Evolutionary conservation across 805 yeast species (phyloP).

Genomic region (Candida corydali): DNA sequence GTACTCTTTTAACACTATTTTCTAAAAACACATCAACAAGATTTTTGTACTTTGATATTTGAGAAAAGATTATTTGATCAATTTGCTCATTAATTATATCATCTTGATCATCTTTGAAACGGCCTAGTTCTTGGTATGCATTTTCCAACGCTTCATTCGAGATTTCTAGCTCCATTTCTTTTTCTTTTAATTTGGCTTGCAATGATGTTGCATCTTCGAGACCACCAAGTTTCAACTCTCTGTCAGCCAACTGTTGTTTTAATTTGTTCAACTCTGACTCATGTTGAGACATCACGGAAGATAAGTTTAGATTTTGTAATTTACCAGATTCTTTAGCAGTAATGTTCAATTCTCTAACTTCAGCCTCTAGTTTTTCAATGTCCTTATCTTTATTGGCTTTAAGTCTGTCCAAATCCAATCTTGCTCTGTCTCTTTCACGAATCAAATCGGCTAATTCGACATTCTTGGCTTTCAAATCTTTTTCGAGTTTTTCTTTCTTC

Average conservation of each 20-base stretch:
- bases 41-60: constrained; percentile 44
- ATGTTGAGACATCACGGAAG: constrained; percentile 57
- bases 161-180: constrained; percentile 75
- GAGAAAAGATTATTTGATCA: constrained; percentile 46
- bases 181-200: constrained; percentile 51
- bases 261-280: constrained; percentile 57
- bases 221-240: constrained; percentile 7
- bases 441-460: constrained; percentile 85
- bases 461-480: constrained; percentile 80
- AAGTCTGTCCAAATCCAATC: constrained; percentile 71
- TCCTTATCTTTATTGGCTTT: constrained; percentile 63
- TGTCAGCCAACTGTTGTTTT: constrained; percentile 40
- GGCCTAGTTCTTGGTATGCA: constrained; percentile 58
- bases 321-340: constrained; percentile 58
- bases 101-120: constrained; percentile 45
- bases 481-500: constrained; percentile 74
- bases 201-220: constrained; percentile 27
- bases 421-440: constrained; percentile 84
- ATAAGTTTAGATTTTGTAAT: constrained; percentile 58
- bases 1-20: constrained; percentile 68
- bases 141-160: constrained; percentile 76
- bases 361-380: constrained; percentile 60
- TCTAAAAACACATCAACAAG: constrained; percentile 68
- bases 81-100: constrained; percentile 56
- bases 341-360: constrained; percentile 56